Evolutionary conservation across 345 rosid genomes (phyloP).

Genomic region (Anastatica hierochuntica): DNA sequence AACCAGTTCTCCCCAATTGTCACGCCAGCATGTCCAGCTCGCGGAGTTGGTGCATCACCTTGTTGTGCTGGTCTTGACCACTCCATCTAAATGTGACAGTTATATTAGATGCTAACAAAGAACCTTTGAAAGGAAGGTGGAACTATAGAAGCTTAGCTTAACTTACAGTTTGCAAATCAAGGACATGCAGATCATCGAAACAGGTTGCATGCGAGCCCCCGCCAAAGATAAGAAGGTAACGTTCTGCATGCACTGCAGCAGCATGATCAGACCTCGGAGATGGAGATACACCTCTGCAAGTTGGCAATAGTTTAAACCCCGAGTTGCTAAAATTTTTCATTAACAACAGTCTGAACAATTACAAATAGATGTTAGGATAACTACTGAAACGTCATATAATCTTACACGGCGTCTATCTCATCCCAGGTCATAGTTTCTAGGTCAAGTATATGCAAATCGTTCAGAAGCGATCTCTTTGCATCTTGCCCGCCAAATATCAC

Average conservation of each 20-base stretch:
- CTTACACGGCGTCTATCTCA: slow-evolving; percentile 94
- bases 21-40: slow-evolving; percentile 98
- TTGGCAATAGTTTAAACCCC: slow-evolving; percentile 10
- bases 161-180: slow-evolving; percentile 94
- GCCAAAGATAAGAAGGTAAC: slow-evolving; percentile 92
- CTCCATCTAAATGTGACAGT: slow-evolving; percentile 62
- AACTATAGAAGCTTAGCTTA: slow-evolving; percentile 16
- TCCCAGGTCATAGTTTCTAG: slow-evolving; percentile 99
- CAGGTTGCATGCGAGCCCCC: slow-evolving; percentile 96
- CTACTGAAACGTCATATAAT: slow-evolving; percentile 5
- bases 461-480: slow-evolving; percentile 78
- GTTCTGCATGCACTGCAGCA: slow-evolving; percentile 96
- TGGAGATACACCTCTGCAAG: slow-evolving; percentile 81
- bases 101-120: slow-evolving; percentile 8
- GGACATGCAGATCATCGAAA: slow-evolving; percentile 91
- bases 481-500: slow-evolving; percentile 99
- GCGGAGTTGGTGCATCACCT: slow-evolving; percentile 80
- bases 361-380: too few relatives aligned
- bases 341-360: background rate
- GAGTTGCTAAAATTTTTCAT: slow-evolving; percentile 6
- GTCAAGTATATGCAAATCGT: slow-evolving; percentile 94
- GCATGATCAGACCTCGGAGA: slow-evolving; percentile 98
- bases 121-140: slow-evolving; percentile 9
- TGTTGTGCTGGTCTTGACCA: slow-evolving; percentile 95
- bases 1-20: slow-evolving; percentile 99